Conservation (phyloP, 2,329 filamentous ascomycete species). For the Fusarium chlamydosporum region DNA sequence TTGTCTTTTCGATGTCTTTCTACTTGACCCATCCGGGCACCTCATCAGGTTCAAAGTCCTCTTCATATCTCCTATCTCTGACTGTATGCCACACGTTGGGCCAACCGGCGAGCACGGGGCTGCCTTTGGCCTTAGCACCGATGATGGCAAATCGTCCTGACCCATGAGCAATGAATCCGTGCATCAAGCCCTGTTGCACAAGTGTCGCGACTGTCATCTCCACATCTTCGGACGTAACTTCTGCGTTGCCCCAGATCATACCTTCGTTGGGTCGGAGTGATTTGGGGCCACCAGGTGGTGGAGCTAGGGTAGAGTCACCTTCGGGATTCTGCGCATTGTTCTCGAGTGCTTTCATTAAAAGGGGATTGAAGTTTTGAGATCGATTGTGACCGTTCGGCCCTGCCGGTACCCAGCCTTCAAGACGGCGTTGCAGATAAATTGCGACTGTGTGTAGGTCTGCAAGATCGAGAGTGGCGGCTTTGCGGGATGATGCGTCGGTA, state of each 20-base stretch:
- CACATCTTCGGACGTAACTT: constrained; percentile 73
- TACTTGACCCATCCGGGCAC: constrained; percentile 82
- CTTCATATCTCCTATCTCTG: constrained; percentile 68
- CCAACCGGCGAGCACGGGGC: constrained; percentile 79
- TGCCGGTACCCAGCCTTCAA: constrained; percentile 70
- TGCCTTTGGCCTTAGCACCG: constrained; percentile 77
- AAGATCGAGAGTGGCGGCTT: constrained; percentile 82
- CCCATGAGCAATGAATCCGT: constrained; percentile 85
- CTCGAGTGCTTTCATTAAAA: constrained; percentile 67
- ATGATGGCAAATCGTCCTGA: constrained; percentile 85
- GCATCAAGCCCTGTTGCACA: constrained; percentile 83
- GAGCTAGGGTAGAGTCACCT: constrained; percentile 59
- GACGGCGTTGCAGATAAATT: constrained; percentile 72
- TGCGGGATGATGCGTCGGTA: constrained; percentile 65
- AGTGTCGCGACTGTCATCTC: constrained; percentile 83
- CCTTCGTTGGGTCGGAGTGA: constrained; percentile 70
- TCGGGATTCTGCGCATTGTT: constrained; percentile 60
- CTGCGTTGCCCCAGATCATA: constrained; percentile 73
- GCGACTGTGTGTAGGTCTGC: constrained; percentile 75
- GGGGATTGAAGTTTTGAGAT: constrained; percentile 61
- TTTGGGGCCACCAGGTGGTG: constrained; percentile 63
- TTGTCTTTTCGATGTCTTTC: constrained; percentile 28
- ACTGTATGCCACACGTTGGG: constrained; percentile 80
- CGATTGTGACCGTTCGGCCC: constrained; percentile 53
- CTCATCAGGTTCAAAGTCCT: constrained; percentile 71